phyloP scores from a whole-genome alignment of 305 asterid genomes.

The Plantago lanceolata region DNA sequence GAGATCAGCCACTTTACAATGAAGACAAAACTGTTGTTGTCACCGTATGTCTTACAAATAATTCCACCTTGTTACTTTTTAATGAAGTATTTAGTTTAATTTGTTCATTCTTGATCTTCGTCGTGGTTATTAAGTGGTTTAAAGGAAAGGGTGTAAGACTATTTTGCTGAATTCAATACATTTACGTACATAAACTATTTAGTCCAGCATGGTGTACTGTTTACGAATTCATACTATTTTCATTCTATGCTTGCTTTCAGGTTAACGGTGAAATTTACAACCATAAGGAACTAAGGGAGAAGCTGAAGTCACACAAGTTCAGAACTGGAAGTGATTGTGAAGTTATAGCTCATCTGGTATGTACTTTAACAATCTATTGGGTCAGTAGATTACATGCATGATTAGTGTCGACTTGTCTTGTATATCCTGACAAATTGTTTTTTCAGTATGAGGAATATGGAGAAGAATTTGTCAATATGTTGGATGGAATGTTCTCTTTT shows the following conservation, averaged over 20 bases:
- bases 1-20: constrained; percentile 96
- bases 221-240: background rate
- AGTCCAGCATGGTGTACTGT: background rate
- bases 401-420: constrained; percentile 3
- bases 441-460: constrained; percentile 95
- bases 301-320: constrained; percentile 69
- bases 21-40: constrained; percentile 92
- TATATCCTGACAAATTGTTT: constrained; percentile 22
- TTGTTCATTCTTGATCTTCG: constrained; percentile 17
- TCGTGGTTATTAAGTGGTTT: background rate
- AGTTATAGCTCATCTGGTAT: constrained; percentile 97
- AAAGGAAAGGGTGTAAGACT: background rate
- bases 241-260: constrained; percentile 34
- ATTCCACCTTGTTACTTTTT: constrained; percentile 14
- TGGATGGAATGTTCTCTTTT: constrained; percentile 99
- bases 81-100: background rate
- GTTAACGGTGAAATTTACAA: constrained; percentile 99
- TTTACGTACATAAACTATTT: background rate
- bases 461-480: constrained; percentile 87
- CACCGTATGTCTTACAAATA: constrained; percentile 50
- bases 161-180: background rate
- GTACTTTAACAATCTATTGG: constrained; percentile 26
- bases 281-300: constrained; percentile 71
- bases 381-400: background rate
- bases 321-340: constrained; percentile 98